phyloP scores from a whole-genome alignment of 78 protist genomes.

The Dictyostelium brefeldianum region DNA sequence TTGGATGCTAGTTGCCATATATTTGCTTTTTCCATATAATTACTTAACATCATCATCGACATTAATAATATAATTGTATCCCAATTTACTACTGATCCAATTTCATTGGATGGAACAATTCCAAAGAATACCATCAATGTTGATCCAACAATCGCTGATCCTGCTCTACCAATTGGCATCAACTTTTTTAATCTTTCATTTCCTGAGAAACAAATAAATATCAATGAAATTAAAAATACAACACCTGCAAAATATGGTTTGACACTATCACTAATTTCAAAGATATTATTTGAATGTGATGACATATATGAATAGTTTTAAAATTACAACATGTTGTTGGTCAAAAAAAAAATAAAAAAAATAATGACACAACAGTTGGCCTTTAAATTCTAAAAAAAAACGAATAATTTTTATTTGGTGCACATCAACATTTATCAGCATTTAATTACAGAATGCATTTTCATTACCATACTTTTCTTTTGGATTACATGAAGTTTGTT shows the following conservation, averaged over 20 bases:
- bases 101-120: slow-evolving; percentile 38
- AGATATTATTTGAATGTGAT: not conserved
- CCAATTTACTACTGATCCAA: slow-evolving; percentile 31
- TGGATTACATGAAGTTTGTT: too few species aligned
- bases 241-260: slow-evolving; percentile 34
- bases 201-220: slow-evolving; percentile 24
- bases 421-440: too few species aligned
- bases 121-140: slow-evolving; percentile 45
- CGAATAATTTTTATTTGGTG: too few species aligned
- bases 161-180: slow-evolving; percentile 65
- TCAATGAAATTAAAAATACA: slow-evolving; percentile 26
- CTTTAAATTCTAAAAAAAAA: too few species aligned
- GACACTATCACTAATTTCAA: slow-evolving; percentile 3
- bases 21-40: slow-evolving; percentile 51
- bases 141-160: slow-evolving; percentile 22
- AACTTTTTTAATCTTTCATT: not conserved
- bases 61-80: slow-evolving; percentile 47
- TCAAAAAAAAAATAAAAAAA: too few species aligned
- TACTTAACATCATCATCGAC: slow-evolving; percentile 53
- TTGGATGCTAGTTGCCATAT: slow-evolving; percentile 14
- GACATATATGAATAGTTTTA: not conserved
- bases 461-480: too few species aligned
- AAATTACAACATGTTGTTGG: too few species aligned
- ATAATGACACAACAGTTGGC: too few species aligned
- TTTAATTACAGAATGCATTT: too few species aligned